Base-by-base conservation (phyloP, 2,329 filamentous ascomycete species). In the Cryphonectria radicalis region DNA sequence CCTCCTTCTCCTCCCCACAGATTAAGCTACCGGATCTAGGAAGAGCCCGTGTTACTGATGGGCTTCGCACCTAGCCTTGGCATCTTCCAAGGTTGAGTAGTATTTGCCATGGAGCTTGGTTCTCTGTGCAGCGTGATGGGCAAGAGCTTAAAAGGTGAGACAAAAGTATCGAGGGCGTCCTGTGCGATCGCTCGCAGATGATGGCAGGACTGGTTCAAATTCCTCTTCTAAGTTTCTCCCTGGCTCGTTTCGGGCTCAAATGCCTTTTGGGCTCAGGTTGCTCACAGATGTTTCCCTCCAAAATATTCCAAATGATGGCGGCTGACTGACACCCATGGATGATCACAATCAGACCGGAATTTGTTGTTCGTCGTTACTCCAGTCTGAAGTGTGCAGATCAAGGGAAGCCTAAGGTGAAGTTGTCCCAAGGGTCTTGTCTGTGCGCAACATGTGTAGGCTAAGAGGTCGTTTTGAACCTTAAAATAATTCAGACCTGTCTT, bases 391-490 rank as follows among this genome's bases (percentile, higher is more conserved):
- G 66, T 22, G 35, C 43, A 70, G 50, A 50, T 13, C 10, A 43
- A n/a, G 19, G 10, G 50, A 37, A 43, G 43, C 35, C 37, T 19
- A 28, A 22, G 28, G 55, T 28, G 57, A 50, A 53, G 37, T 67
- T 63, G 46, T 64, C 67, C 37, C 25, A 72, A 63, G 35, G 35
- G 28, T 66, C 7, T 46, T 32, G 63, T 66, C 57, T 70, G 67
- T 72, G 67, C 43, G 63, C 10, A 40, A 60, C 35, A 35, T 63
- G 50, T 67, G 40, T 69, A 53, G 66, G 66, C 63, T 62, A 63
- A 28, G 37, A 53, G 62, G 67, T 4, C n/a, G 67, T 70, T 67
- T 72, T 63, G 57, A 72, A 72, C 70, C 14, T 53, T 69, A 59
- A 40, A 60, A 67, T 19, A 50, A 40, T 11, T n/a, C 59, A 46